Percentiles rank a stretch among this genome's conserved stretches.
These are phyloP conservation scores for Globisporangium canariense DNA, from an alignment of 352 stramenopile genomes.

Conservation along the genomic window DNA sequence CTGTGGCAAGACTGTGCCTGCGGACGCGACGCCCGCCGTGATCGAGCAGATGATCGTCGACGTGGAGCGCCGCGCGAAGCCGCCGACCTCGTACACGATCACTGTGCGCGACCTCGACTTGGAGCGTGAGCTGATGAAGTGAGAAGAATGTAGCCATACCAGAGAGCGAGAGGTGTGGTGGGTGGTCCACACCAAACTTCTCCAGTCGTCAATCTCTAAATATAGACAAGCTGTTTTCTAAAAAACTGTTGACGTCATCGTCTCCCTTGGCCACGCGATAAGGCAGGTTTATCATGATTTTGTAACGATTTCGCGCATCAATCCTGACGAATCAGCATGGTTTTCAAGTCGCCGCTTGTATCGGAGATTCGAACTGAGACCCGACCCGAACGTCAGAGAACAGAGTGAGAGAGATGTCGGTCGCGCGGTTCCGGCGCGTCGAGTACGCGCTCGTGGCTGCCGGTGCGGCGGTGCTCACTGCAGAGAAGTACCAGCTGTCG, in stretches of 20 bases:
- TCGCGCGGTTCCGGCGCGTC: slow-evolving; percentile 11
- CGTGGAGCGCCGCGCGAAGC: slow-evolving; percentile 19
- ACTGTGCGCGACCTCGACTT: slow-evolving; percentile 79
- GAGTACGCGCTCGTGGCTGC: slow-evolving; percentile 27
- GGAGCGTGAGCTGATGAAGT: slow-evolving; percentile 78
- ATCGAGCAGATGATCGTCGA: slow-evolving; percentile 75
- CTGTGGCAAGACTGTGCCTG: slow-evolving; percentile 59
- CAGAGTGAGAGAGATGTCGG: slow-evolving; percentile 2
- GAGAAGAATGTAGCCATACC: background rate
- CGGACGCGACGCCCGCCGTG: slow-evolving; percentile 43
- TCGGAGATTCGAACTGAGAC: too few relatives aligned
- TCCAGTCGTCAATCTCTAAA: background rate
- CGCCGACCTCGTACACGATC: slow-evolving; percentile 36
- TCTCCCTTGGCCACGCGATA: background rate
- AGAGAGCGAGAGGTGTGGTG: background rate
- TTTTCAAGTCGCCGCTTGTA: background rate
- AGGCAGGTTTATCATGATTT: too few relatives aligned
- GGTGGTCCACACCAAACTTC: background rate
- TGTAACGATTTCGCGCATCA: too few relatives aligned
- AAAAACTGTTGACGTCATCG: background rate
- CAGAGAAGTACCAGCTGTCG: slow-evolving; percentile 6
- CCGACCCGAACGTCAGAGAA: background rate
- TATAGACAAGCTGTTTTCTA: background rate
- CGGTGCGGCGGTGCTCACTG: slow-evolving; percentile 2
- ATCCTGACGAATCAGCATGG: too few relatives aligned